phyloP scores from a whole-genome alignment of 805 yeast genomes.

The Clavispora vitiphila region DNA sequence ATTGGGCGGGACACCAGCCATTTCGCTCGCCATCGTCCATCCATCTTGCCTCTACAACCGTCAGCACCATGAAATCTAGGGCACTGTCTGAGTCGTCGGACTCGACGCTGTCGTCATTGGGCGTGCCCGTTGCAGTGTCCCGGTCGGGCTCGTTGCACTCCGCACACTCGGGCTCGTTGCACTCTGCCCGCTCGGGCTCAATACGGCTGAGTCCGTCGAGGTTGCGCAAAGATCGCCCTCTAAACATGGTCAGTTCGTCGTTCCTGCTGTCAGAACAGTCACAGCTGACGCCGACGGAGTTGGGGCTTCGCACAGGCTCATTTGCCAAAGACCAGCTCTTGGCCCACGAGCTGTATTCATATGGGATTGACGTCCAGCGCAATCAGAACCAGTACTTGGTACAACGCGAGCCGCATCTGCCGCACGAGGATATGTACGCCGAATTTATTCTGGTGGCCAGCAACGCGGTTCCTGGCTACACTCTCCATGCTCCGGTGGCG shows the following conservation, averaged over 20 bases:
- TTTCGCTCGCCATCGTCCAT: background rate
- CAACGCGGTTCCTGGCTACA: slow-evolving; percentile 20
- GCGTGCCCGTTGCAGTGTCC: background rate
- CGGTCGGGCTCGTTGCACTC: background rate
- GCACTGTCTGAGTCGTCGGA: background rate
- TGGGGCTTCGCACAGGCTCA: background rate
- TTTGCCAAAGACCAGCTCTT: slow-evolving; percentile 12
- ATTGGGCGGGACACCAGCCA: background rate
- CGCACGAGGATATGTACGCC: slow-evolving; percentile 3
- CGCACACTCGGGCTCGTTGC: background rate
- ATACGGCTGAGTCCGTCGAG: background rate
- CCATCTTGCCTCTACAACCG: background rate
- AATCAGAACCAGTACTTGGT: slow-evolving; percentile 17
- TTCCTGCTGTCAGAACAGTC: background rate
- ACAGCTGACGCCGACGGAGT: slow-evolving; percentile 1
- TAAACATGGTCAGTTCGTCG: background rate
- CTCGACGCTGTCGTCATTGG: background rate
- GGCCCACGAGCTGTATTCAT: slow-evolving; percentile 22
- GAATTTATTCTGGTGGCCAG: slow-evolving; percentile 14
- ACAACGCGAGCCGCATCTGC: slow-evolving; percentile 8
- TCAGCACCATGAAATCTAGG: background rate
- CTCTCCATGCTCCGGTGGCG: slow-evolving; percentile 16
- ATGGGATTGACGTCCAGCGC: slow-evolving; percentile 20
- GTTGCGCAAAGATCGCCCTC: background rate
- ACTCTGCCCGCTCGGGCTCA: background rate